phyloP scores from a whole-genome alignment of 768 basidiomycete genomes.

The Boletellus sp. region DNA sequence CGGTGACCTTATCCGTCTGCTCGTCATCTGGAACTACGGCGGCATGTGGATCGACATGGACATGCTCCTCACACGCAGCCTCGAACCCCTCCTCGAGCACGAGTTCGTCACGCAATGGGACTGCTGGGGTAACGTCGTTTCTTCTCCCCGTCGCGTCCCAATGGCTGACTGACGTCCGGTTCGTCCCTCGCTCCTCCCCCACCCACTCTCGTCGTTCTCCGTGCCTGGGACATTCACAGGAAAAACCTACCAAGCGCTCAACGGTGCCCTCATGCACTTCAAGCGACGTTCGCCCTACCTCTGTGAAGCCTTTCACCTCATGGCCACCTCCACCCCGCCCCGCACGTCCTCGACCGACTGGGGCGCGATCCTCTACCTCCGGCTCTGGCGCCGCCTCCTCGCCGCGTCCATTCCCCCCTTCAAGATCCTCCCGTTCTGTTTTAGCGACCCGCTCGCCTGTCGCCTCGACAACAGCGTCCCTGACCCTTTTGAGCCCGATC shows the following conservation, averaged over 20 bases:
- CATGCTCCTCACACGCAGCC: conserved; percentile 80
- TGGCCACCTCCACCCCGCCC: conserved; percentile 71
- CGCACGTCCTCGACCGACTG: conserved; percentile 83
- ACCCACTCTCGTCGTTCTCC: neutral
- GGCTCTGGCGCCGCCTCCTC: conserved; percentile 83
- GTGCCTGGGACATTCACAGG: too few species aligned
- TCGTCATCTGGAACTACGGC: conserved; percentile 85
- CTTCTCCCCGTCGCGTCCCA: neutral
- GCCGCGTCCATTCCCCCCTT: conserved; percentile 75
- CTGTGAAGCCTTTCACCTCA: conserved; percentile 93
- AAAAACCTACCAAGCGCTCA: conserved; percentile 73
- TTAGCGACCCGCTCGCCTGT: conserved; percentile 88
- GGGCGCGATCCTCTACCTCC: conserved; percentile 89
- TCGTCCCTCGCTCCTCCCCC: neutral
- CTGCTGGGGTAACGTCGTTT: conserved; percentile 69
- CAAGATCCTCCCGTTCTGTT: conserved; percentile 92
- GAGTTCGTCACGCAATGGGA: conserved; percentile 99
- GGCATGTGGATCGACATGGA: conserved; percentile 99
- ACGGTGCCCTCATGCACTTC: conserved; percentile 96
- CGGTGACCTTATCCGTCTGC: conserved; percentile 84
- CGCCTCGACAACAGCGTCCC: conserved; percentile 88
- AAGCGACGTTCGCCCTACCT: conserved; percentile 87
- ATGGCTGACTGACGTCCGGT: conserved; percentile 4
- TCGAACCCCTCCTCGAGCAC: conserved; percentile 82
- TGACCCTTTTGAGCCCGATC: conserved; percentile 73